Conservation (phyloP, 169 alveolate species). For the Plasmodium chabaudi region DNA sequence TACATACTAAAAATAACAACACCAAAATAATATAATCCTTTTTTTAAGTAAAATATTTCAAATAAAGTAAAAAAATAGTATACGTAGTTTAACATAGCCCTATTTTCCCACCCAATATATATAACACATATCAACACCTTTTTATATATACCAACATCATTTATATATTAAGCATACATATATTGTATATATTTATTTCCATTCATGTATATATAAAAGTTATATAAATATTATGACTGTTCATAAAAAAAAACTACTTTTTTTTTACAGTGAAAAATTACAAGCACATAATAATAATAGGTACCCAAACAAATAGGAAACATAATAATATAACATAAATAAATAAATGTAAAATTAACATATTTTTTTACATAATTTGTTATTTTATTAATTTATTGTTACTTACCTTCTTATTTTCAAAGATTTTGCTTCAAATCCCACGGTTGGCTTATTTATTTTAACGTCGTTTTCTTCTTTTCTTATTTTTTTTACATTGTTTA, state of each 20-base stretch:
- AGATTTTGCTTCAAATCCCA: constrained; percentile 65
- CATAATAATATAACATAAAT: not conserved
- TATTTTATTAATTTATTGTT: constrained; percentile 4
- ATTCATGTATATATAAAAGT: not conserved
- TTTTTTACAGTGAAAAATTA: not conserved
- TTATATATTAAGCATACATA: no score
- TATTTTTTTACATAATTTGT: not conserved
- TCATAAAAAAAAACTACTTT: constrained; percentile 1
- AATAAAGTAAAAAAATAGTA: not conserved
- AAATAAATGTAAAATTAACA: constrained; percentile 13
- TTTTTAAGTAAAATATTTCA: not conserved
- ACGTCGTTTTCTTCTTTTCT: constrained; percentile 16
- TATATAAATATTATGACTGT: not conserved
- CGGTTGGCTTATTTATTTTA: constrained; percentile 55
- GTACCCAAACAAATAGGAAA: constrained; percentile 1
- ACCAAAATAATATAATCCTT: not conserved
- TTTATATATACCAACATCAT: no score
- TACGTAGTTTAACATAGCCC: no score
- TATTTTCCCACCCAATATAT: no score
- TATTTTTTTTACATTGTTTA: constrained; percentile 4
- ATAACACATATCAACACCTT: no score
- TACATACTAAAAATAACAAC: constrained; percentile 4
- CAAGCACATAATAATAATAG: constrained; percentile 1
- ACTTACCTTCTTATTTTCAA: constrained; percentile 57
- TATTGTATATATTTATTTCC: not conserved